Evolutionary conservation across 208 protist genomes (phyloP), one percentile per base, ranked within the genome.

Genomic region (Wallacemonas sp.): DNA sequence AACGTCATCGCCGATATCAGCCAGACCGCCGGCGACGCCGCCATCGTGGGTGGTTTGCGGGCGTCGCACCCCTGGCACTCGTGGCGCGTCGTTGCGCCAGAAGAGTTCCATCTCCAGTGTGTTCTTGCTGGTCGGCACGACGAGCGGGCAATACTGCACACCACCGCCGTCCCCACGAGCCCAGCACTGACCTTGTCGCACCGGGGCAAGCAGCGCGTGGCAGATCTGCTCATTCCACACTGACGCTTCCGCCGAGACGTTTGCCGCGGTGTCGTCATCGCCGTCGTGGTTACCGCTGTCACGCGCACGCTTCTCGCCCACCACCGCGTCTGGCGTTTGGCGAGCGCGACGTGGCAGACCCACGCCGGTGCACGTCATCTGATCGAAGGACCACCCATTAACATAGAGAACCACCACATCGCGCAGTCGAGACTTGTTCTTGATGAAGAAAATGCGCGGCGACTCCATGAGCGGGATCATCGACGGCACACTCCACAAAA

Each of bases 321-420:
- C 17, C 21, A 19, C 27, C 2, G 4, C 39, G 34, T 26, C 66
- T 52, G 36, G 1, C 39, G 26, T 32, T 46, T 57, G n/a, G n/a
- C n/a, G n/a, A n/a, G n/a, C n/a, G n/a, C n/a, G n/a, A n/a, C n/a
- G n/a, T n/a, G 64, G 68, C 15, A 83, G 64, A 21, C 69, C 69
- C 1, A 76, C 69, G 8, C 67, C 76, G 3, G 76, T 78, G 57
- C 73, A 76, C 63, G 89, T 73, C 73, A 94, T 81, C 60, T 81
- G 71, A 44, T 90, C 81, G 63, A 87, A 83, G 24, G 83, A 86
- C 83, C 80, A 89, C 10, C 86, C 86, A 46, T 92, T 87, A 24
- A 92, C 81, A 55, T 90, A 95, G 15, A 95, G 48, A 8, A 91
- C 65, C n/a, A 91, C 71, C 26, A 85, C 73, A 70, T 91, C 81